Evolutionary conservation across 2,329 filamentous ascomycete genomes (phyloP), one percentile per base, ranked within the genome.

Genomic region (Trichoderma semiorbis): DNA sequence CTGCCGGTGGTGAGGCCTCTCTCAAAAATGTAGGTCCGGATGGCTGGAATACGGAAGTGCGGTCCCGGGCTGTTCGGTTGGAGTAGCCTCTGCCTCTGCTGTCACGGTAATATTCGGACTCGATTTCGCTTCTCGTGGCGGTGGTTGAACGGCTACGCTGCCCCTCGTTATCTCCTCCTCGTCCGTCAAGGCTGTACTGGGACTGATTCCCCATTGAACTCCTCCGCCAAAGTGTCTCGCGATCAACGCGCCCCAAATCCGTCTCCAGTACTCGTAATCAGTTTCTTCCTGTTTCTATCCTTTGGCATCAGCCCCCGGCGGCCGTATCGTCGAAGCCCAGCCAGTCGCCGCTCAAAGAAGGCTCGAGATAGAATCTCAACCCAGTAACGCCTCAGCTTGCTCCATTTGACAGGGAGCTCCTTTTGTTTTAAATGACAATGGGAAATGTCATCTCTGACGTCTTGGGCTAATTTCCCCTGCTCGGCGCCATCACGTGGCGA

Each of bases 31-130:
- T 43, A 43, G 39, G 39, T 0, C 43, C 28, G 2, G 58, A 24
- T 21, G 72, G 78, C 43, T 67, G 72, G 43, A 58, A 57, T 32
- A 55, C 32, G 6, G 60, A 47, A n/a, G 16, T 55, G 30, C 66
- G 65, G 30, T 64, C 72, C 60, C 43, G 58, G 36, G 43, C 30
- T 47, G 66, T 55, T 36, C 36, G 55, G 36, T 30, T 50, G 16
- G 36, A 36, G 30, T 70, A 55, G 30, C 60, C 28, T 43, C 68
- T 62, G 32, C 60, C 47, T 30, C 43, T 39, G 58, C 26, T 16
- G 8, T 26, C 47, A 16, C 28, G 28, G 43, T 63, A n/a, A 12
- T 63, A 47, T 7, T 58, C 43, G 11, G 43, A 47, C 7, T 47
- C 36, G 58, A 47, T 57, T 55, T 47, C 53, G 58, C 58, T 55